Conservation (phyloP, 2,329 filamentous ascomycete genomes). For the Colletotrichum acutatum region DNA sequence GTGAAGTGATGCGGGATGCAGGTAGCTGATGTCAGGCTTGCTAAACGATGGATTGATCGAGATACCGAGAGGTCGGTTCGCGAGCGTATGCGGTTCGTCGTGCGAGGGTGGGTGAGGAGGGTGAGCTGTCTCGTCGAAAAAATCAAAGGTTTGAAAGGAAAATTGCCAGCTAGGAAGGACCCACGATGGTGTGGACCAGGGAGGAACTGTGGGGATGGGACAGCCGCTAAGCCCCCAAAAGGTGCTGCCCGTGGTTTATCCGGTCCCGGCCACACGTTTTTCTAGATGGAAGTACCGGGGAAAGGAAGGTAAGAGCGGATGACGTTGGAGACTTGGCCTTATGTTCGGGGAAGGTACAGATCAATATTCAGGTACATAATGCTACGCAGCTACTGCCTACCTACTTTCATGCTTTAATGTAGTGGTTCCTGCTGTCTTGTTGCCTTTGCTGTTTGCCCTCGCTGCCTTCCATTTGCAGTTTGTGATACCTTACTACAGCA, state of each 20-base stretch:
- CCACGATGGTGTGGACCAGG: conserved; percentile 36
- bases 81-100: conserved; percentile 31
- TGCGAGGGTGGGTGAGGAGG: conserved; percentile 35
- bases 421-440: neutral
- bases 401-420: neutral
- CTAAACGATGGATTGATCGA: conserved; percentile 37
- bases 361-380: neutral
- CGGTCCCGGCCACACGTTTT: conserved; percentile 33
- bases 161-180: conserved; percentile 38
- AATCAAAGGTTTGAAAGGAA: conserved; percentile 38
- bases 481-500: neutral
- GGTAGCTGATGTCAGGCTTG: conserved; percentile 36
- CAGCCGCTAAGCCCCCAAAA: conserved; percentile 1
- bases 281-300: conserved; percentile 9
- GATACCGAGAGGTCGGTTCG: conserved; percentile 29
- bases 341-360: neutral
- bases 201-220: conserved; percentile 24
- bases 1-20: conserved; percentile 27
- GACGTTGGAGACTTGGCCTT: conserved; percentile 23
- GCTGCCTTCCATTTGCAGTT: neutral
- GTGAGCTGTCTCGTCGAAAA: conserved; percentile 38
- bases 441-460: neutral
- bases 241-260: conserved; percentile 28
- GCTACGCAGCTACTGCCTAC: neutral
- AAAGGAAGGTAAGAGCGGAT: conserved; percentile 14